A percentile compares a stretch with the other conserved stretches of the same genome.
Conservation (phyloP, 75 land plant species). For the Isoetes taiwanensis region DNA sequence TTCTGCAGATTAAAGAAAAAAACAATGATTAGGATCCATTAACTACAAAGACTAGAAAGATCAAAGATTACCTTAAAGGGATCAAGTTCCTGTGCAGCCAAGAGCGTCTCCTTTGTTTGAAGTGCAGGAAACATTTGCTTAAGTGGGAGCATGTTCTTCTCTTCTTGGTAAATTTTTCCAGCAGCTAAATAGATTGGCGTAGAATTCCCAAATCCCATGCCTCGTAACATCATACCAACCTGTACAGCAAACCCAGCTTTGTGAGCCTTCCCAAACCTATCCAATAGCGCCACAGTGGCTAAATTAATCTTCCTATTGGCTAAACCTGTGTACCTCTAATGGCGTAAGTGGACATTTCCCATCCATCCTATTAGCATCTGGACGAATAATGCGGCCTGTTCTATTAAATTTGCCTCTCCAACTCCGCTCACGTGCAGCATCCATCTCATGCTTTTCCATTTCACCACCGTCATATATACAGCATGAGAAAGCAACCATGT, state of each 20-base stretch:
- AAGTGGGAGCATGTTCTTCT: constrained; percentile 77
- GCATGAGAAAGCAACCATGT: constrained; percentile 99
- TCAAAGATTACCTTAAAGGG: constrained; percentile 50
- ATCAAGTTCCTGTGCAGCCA: constrained; percentile 67
- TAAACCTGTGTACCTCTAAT: constrained; percentile 56
- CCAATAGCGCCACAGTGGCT: not conserved
- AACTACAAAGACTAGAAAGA: not conserved
- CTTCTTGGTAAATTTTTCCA: constrained; percentile 79
- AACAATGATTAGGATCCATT: not conserved
- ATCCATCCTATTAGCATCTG: constrained; percentile 64
- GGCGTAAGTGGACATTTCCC: constrained; percentile 98
- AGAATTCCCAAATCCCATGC: constrained; percentile 83
- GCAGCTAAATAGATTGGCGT: constrained; percentile 91
- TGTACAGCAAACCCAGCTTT: constrained; percentile 17
- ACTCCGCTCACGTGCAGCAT: constrained; percentile 76
- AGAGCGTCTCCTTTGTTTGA: constrained; percentile 77
- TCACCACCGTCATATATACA: constrained; percentile 88
- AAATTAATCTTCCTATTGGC: not conserved
- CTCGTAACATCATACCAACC: constrained; percentile 97
- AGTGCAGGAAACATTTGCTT: constrained; percentile 87
- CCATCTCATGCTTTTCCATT: constrained; percentile 53
- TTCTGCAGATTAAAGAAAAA: constrained; percentile 27
- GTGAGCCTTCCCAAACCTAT: not conserved
- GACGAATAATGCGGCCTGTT: constrained; percentile 72
- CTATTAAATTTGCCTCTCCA: constrained; percentile 94